Evolutionary conservation across 306 rosid genomes (phyloP).

Genomic region (Sphenostylis stenocarpa): DNA sequence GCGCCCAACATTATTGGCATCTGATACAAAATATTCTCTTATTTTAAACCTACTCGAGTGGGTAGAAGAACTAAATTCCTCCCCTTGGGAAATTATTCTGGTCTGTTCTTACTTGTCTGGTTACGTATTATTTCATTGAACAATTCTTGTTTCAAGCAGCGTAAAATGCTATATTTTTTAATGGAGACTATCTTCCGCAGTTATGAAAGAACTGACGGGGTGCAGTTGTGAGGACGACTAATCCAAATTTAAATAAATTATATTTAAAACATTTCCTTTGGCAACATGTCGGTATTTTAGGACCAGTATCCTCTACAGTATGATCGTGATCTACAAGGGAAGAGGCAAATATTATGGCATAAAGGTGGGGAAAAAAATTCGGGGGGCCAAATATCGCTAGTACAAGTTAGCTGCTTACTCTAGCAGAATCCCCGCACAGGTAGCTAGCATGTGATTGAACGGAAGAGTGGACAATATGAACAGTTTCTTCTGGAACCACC

Average conservation of each 20-base stretch:
- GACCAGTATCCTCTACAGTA: neutral
- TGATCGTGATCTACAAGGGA: neutral
- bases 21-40: neutral
- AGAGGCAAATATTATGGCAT: neutral
- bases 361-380: neutral
- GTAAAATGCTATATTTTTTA: neutral
- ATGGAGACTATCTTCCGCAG: neutral
- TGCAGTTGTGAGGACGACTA: neutral
- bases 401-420: neutral
- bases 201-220: neutral
- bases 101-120: neutral
- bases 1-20: neutral
- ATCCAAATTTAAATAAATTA: neutral
- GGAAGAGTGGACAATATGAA: neutral
- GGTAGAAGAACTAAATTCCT: neutral
- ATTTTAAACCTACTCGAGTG: neutral
- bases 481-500: neutral
- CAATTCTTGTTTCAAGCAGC: neutral
- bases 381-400: neutral
- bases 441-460: conserved; percentile 2
- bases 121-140: neutral
- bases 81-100: too few species aligned
- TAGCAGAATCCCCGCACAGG: conserved; percentile 12
- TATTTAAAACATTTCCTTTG: neutral
- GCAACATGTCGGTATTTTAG: neutral